Evolutionary conservation across 2,329 filamentous ascomycete genomes (phyloP).

Genomic region (Aspergillus novofumigatus): DNA sequence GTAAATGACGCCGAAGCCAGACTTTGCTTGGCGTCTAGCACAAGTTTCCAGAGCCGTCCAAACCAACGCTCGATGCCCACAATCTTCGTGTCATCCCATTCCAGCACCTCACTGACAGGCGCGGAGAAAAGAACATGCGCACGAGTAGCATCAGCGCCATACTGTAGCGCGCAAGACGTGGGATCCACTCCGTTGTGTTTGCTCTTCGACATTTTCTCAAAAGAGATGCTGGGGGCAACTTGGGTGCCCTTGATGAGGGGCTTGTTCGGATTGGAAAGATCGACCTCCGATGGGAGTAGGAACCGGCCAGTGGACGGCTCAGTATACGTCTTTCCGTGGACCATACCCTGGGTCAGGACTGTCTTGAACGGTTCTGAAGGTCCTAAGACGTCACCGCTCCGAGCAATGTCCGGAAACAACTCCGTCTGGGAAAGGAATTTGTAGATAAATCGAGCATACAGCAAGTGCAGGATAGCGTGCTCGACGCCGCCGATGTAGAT

Average conservation of each 20-base stretch:
- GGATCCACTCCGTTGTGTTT: slow-evolving; percentile 91
- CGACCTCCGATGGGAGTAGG: slow-evolving; percentile 70
- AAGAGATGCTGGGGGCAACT: slow-evolving; percentile 58
- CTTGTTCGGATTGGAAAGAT: slow-evolving; percentile 52
- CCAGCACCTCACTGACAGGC: slow-evolving; percentile 74
- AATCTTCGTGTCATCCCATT: slow-evolving; percentile 85
- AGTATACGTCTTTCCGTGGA: slow-evolving; percentile 78
- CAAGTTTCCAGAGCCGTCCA: slow-evolving; percentile 59
- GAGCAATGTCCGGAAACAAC: slow-evolving; percentile 35
- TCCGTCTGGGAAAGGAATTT: slow-evolving; percentile 67
- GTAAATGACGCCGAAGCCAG: slow-evolving; percentile 20
- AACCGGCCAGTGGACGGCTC: slow-evolving; percentile 73
- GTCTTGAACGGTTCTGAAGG: slow-evolving; percentile 72
- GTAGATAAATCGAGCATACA: slow-evolving; percentile 86
- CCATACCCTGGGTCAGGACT: slow-evolving; percentile 89
- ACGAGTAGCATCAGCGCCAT: slow-evolving; percentile 78
- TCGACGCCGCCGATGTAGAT: slow-evolving; percentile 87
- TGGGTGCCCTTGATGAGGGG: slow-evolving; percentile 63
- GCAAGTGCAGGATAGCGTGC: slow-evolving; percentile 82
- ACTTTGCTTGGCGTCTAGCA: slow-evolving; percentile 35
- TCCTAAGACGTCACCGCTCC: slow-evolving; percentile 25
- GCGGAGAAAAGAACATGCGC: slow-evolving; percentile 89
- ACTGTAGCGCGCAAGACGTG: slow-evolving; percentile 63
- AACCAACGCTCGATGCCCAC: slow-evolving; percentile 79
- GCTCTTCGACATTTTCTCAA: slow-evolving; percentile 93